These are phyloP conservation scores for Meyerozyma smithsonii DNA, from an alignment of 1,139 yeast genomes.

Conservation along the genomic window DNA sequence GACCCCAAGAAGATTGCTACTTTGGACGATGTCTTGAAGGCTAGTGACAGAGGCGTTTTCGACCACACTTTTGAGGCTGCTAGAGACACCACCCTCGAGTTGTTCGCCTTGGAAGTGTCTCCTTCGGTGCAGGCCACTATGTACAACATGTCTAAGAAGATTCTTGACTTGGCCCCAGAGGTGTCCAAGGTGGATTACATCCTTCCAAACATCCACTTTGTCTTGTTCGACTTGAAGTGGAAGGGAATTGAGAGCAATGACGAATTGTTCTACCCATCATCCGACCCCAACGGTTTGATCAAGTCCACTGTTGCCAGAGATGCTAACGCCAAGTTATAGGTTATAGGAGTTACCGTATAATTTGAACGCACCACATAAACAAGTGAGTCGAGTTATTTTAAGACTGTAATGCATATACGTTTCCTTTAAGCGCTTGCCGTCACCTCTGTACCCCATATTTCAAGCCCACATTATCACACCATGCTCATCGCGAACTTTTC, in stretches of 20 bases:
- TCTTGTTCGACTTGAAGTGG: slow-evolving; percentile 77
- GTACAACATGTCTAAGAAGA: slow-evolving; percentile 83
- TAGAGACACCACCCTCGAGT: slow-evolving; percentile 64
- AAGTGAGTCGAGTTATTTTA: no score
- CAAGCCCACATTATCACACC: no score
- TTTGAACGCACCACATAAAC: no score
- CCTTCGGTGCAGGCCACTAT: slow-evolving; percentile 93
- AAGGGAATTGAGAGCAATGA: slow-evolving; percentile 76
- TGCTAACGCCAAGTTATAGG: slow-evolving; percentile 38
- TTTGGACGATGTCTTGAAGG: slow-evolving; percentile 44
- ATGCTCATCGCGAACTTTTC: slow-evolving; percentile 2
- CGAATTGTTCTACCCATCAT: slow-evolving; percentile 81
- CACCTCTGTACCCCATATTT: no score
- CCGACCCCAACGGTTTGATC: slow-evolving; percentile 90
- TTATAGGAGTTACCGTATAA: no score
- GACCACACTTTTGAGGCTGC: slow-evolving; percentile 60
- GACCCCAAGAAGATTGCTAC: slow-evolving; percentile 46
- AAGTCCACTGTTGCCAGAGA: slow-evolving; percentile 77
- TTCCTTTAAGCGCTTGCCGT: no score
- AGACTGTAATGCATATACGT: no score
- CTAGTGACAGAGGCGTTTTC: slow-evolving; percentile 59
- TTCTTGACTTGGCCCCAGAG: slow-evolving; percentile 53
- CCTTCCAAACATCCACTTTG: slow-evolving; percentile 88
- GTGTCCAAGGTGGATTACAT: slow-evolving; percentile 64
- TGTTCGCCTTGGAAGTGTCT: slow-evolving; percentile 80